phyloP scores from a whole-genome alignment of 352 stramenopile genomes.

The Pelagophyceae sp. region DNA sequence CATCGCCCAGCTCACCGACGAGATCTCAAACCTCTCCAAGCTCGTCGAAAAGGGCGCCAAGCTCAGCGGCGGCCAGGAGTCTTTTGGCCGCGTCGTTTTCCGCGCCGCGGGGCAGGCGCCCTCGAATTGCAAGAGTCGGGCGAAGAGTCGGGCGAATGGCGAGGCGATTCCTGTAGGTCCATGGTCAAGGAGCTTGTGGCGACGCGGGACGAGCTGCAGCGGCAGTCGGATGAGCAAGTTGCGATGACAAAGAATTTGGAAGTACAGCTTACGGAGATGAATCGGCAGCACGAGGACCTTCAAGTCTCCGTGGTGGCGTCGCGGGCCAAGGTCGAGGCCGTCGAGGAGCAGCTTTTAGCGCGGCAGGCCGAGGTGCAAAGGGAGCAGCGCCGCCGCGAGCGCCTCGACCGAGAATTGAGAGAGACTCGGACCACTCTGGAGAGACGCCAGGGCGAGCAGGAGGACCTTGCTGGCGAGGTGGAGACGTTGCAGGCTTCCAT shows the following conservation, averaged over 20 bases:
- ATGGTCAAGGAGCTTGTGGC: slow-evolving; percentile 66
- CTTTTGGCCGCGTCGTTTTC: no score
- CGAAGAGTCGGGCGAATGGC: background rate
- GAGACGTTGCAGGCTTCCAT: slow-evolving; percentile 56
- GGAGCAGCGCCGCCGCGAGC: slow-evolving; percentile 71
- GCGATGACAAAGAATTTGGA: slow-evolving; percentile 63
- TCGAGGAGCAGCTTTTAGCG: slow-evolving; percentile 28
- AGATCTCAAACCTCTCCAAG: slow-evolving; percentile 85
- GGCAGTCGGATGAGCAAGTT: slow-evolving; percentile 43
- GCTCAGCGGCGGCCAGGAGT: slow-evolving; percentile 79
- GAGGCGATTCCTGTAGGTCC: no score
- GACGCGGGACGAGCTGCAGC: slow-evolving; percentile 72
- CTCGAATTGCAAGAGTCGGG: background rate
- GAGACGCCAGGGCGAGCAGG: slow-evolving; percentile 37
- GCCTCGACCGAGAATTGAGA: slow-evolving; percentile 80
- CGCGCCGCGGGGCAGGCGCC: no score
- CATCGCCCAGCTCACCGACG: slow-evolving; percentile 86
- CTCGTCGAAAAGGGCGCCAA: slow-evolving; percentile 85
- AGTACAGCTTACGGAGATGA: slow-evolving; percentile 59
- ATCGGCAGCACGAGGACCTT: slow-evolving; percentile 53
- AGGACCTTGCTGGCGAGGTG: slow-evolving; percentile 37
- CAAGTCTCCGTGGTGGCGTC: slow-evolving; percentile 26
- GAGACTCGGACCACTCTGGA: slow-evolving; percentile 72
- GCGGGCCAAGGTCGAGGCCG: slow-evolving; percentile 31
- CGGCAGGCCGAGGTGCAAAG: slow-evolving; percentile 67